Evolutionary conservation across 331 rosid species (phyloP), one percentile per base, ranked within the genome.

Genomic region (Quercus lobata): DNA sequence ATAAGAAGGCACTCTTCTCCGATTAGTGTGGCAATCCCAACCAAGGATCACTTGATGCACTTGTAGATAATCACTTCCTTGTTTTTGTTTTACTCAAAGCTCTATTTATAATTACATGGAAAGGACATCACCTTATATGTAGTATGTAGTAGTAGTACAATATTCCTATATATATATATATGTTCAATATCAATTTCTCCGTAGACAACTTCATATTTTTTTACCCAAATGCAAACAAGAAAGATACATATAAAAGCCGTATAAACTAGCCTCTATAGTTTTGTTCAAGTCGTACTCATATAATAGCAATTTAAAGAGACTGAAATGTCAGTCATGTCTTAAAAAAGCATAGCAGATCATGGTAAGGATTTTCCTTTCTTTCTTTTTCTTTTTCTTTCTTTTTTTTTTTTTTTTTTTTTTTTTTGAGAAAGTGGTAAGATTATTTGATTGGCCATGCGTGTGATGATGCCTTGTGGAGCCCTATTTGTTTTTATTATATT

Each of bases 401-500:
- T 3, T 2, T 10, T 46, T 2, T 46, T 3, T 2, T 44, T 44
- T 44, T 2, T 44, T 44, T 8, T 10, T 44, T 9, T 11, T 46
- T 10, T 46, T 2, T 2, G 44, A 37, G 44, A 22, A 37, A 37
- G 44, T 14, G 17, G 2, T 49, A 4, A 12, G 37, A 52, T 60
- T 49, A 76, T 82, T 72, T 72, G 65, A 63, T 61, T 29, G 70
- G 72, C 76, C 82, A 41, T 35, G 80, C 84, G 63, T 46, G 74
- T 79, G 84, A 83, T 78, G 22, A 73, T 74, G 49, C 9, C 1
- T 16, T 10, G 57, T 79, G 80, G 83, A 71, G 63, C 83, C 80
- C 65, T 49, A n/a, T 44, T 69, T n/a, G 0, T 37, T 7, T 7
- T 37, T 37, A 37, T 37, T 7, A 37, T 37, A 37, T 37, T 37